Base-by-base conservation (phyloP, 1,284 basidiomycete species). In the Phenoliferia sp. region DNA sequence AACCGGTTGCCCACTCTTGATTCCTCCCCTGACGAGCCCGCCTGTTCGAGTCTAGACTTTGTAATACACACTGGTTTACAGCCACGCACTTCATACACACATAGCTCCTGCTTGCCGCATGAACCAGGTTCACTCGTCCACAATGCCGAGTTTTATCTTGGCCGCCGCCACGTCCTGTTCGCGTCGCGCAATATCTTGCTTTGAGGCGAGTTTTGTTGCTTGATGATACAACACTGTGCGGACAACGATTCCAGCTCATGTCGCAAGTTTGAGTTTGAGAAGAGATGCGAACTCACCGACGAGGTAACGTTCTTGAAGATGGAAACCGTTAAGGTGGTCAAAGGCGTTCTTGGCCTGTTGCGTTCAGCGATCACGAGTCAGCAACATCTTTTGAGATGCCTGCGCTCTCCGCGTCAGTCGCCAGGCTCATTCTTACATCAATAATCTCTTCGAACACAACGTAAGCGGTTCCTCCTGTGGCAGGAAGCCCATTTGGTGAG, bases 291-390 rank as follows among this genome's bases (percentile, higher is more conserved):
- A 75, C 78, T 64, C 61, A 79, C 79, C 80, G 63, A 82, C 79
- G 66, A 99, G 95, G 80, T 99, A 99, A 36, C 96, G 88, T 80
- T 97, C 95, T 82, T 96, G 93, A 70, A 99, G 81, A 82, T 99
- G 95, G 83, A 99, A 99, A 50, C 95, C 96, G 76, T 99, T 99
- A 77, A 99, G 80, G 79, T 96, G 91, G 77, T 95, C 94, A 65
- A 96, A 86, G 0, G 95, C 95, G 77, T 94, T 94, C 81, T 97
- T 97, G 22, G 80, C 80, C 77, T 78, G 59, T 22, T 3, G 3
- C 15, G 32, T 58, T 28, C 50, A 19, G 9, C 29, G 32, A 16
- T 66, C 35, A 6, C 31, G 32, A 26, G 34, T 54, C 50, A 39
- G 59, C 65, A 31, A 44, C 72, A 59, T 28, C 52, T 59, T 26